A percentile compares a stretch with the other conserved stretches of the same genome.
Conservation (phyloP, 768 basidiomycete species). For the Boletus edulis region DNA sequence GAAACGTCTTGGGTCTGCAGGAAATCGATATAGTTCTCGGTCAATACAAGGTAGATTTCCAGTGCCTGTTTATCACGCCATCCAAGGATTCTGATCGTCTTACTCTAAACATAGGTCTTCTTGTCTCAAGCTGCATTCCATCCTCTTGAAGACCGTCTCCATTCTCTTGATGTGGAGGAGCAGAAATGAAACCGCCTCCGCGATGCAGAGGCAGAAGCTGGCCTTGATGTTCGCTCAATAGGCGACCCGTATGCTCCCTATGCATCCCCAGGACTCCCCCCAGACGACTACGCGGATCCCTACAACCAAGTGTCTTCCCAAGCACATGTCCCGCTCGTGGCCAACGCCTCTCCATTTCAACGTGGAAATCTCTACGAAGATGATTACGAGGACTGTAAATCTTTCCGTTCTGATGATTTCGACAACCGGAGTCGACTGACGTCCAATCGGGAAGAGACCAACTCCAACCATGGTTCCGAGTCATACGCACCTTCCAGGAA, state of each 20-base stretch:
- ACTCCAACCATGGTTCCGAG: slow-evolving; percentile 85
- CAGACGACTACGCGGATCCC: slow-evolving; percentile 49
- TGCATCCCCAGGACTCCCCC: slow-evolving; percentile 44
- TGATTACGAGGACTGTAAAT: slow-evolving; percentile 74
- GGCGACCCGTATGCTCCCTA: slow-evolving; percentile 82
- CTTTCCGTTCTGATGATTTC: slow-evolving; percentile 72
- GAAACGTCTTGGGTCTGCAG: slow-evolving; percentile 51
- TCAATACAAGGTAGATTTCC: slow-evolving; percentile 65
- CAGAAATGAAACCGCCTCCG: slow-evolving; percentile 76
- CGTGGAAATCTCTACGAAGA: slow-evolving; percentile 75
- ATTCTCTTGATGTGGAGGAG: slow-evolving; percentile 82
- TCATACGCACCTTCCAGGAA: slow-evolving; percentile 93
- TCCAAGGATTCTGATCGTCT: slow-evolving; percentile 3
- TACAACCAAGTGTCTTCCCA: slow-evolving; percentile 53
- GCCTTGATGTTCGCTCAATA: slow-evolving; percentile 53
- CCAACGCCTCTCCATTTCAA: slow-evolving; percentile 79
- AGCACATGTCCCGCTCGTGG: slow-evolving; percentile 79
- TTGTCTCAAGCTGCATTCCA: slow-evolving; percentile 86
- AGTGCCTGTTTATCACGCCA: neutral
- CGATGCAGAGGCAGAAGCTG: slow-evolving; percentile 72
- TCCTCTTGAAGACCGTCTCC: slow-evolving; percentile 80
- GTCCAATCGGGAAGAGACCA: slow-evolving; percentile 71
- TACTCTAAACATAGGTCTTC: slow-evolving; percentile 63
- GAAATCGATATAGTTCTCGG: slow-evolving; percentile 82
- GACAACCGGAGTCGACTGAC: slow-evolving; percentile 79